Evolutionary conservation across 768 basidiomycete species (phyloP).

Genomic region (Pisolithus microcarpus): DNA sequence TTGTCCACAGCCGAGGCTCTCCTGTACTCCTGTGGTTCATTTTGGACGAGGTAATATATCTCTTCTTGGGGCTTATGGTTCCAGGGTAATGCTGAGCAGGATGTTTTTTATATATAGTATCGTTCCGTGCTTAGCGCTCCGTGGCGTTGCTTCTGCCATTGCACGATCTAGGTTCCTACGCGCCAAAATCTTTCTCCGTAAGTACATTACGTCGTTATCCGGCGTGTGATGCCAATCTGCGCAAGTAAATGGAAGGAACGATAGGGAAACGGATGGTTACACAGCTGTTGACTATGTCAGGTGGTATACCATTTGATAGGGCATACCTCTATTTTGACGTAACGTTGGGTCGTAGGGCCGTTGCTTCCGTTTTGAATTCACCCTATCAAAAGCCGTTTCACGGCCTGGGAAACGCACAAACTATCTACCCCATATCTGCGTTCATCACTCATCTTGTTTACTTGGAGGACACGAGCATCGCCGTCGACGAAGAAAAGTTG

Average conservation of each 20-base stretch:
- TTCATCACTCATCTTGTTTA: constrained; percentile 84
- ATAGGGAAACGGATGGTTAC: constrained; percentile 85
- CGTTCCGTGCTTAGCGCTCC: constrained; percentile 84
- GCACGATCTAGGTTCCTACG: constrained; percentile 63
- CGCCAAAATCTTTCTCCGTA: constrained; percentile 81
- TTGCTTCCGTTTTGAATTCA: constrained; percentile 61
- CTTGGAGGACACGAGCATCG: constrained; percentile 54
- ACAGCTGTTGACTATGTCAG: constrained; percentile 77
- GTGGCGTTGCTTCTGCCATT: constrained; percentile 71
- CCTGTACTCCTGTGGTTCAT: constrained; percentile 88
- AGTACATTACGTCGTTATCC: constrained; percentile 22
- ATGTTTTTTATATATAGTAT: constrained; percentile 42
- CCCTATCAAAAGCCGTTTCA: constrained; percentile 43
- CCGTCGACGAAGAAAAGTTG: constrained; percentile 54
- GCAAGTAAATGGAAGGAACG: constrained; percentile 80
- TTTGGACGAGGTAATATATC: constrained; percentile 77
- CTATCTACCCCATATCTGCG: constrained; percentile 66
- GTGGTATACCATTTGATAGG: constrained; percentile 32
- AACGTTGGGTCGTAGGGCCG: constrained; percentile 40
- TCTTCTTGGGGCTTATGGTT: constrained; percentile 1
- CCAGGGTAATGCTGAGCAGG: constrained; percentile 4
- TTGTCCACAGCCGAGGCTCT: constrained; percentile 57
- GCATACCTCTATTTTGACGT: constrained; percentile 2
- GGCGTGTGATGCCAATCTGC: constrained; percentile 4
- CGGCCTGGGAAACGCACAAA: constrained; percentile 53